Evolutionary conservation across 2,329 filamentous ascomycete species (phyloP).

Genomic region (Pezicula radicicola): DNA sequence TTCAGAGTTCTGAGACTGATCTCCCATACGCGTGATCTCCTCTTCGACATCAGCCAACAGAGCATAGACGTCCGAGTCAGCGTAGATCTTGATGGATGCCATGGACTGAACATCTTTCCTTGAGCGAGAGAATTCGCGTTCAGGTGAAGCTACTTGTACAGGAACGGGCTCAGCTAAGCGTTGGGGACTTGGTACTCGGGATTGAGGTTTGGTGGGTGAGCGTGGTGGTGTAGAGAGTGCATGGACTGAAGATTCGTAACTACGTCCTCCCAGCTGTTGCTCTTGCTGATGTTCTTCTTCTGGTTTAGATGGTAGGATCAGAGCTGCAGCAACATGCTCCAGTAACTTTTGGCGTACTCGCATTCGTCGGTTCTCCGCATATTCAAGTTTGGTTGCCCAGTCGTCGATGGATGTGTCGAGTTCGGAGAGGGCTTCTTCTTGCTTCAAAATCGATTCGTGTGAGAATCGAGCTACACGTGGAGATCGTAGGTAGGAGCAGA

Average conservation of each 20-base stretch:
- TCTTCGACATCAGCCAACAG: slow-evolving; percentile 65
- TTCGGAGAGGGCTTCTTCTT: slow-evolving; percentile 76
- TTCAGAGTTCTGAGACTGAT: slow-evolving; percentile 1
- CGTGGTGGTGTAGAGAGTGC: slow-evolving; percentile 21
- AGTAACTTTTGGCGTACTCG: slow-evolving; percentile 76
- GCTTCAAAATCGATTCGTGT: slow-evolving; percentile 71
- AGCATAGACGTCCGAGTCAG: slow-evolving; percentile 63
- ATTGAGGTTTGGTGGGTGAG: slow-evolving; percentile 30
- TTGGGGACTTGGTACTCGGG: slow-evolving; percentile 19
- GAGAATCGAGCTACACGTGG: slow-evolving; percentile 70
- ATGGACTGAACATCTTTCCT: not conserved
- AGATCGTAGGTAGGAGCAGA: slow-evolving; percentile 73
- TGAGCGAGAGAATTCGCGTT: not conserved
- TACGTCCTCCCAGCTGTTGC: slow-evolving; percentile 40
- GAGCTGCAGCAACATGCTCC: slow-evolving; percentile 74
- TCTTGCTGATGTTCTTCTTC: slow-evolving; percentile 28
- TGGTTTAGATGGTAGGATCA: slow-evolving; percentile 38
- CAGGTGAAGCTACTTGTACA: slow-evolving; percentile 10
- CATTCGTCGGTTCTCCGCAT: slow-evolving; percentile 73
- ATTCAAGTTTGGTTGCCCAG: slow-evolving; percentile 77
- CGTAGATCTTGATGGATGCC: slow-evolving; percentile 46
- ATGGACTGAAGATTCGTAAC: not conserved
- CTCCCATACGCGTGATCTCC: slow-evolving; percentile 46
- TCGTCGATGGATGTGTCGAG: slow-evolving; percentile 77
- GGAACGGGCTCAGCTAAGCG: slow-evolving; percentile 17